Evolutionary conservation across 768 basidiomycete genomes (phyloP).

Genomic region (Piloderma croceum): DNA sequence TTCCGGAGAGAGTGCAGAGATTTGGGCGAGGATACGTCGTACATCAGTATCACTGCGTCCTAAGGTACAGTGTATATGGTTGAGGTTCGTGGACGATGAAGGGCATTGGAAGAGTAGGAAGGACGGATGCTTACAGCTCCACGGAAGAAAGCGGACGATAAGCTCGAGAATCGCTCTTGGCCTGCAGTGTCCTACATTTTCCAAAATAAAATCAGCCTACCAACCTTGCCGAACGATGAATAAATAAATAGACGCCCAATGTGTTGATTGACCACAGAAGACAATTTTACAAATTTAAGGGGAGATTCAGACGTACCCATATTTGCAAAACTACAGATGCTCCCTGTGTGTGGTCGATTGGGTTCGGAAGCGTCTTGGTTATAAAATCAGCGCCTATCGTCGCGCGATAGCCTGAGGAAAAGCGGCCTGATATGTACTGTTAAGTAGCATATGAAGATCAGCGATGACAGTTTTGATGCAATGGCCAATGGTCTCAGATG

Average conservation of each 20-base stretch:
- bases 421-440: slow-evolving; percentile 74
- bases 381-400: slow-evolving; percentile 92
- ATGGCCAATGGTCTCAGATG: too few relatives aligned
- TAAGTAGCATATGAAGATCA: too few relatives aligned
- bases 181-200: slow-evolving; percentile 69
- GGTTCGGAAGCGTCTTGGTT: slow-evolving; percentile 63
- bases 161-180: slow-evolving; percentile 81
- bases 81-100: too few relatives aligned
- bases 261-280: slow-evolving; percentile 1
- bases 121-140: too few relatives aligned
- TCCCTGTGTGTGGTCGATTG: slow-evolving; percentile 34
- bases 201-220: slow-evolving; percentile 3
- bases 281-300: too few relatives aligned
- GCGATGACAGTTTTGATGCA: too few relatives aligned
- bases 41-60: slow-evolving; percentile 78
- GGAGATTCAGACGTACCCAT: slow-evolving; percentile 38
- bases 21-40: slow-evolving; percentile 65
- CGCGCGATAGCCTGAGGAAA: slow-evolving; percentile 72
- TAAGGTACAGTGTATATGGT: too few relatives aligned
- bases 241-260: slow-evolving; percentile 4
- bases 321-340: slow-evolving; percentile 66
- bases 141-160: slow-evolving; percentile 80
- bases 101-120: too few relatives aligned
- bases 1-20: slow-evolving; percentile 53
- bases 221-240: not conserved